Conservation (phyloP, 2,329 filamentous ascomycete species). For the Aspergillus ruber region DNA sequence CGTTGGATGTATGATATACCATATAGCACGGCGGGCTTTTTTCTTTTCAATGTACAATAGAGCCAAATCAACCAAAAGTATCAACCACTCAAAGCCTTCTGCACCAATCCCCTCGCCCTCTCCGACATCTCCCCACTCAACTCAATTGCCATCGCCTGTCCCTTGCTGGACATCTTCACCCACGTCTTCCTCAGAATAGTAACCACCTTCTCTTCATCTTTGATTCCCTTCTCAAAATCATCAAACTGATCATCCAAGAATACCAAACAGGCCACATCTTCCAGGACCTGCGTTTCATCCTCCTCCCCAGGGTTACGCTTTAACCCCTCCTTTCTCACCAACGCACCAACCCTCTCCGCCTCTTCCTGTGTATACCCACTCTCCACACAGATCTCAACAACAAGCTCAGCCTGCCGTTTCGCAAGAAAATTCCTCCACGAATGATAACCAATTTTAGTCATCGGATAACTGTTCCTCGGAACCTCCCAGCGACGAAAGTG, state of each 20-base stretch:
- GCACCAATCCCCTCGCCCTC: constrained; percentile 54
- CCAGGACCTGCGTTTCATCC: constrained; percentile 60
- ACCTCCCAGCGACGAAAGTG: constrained; percentile 84
- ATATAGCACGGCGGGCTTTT: neutral
- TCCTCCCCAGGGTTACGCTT: constrained; percentile 38
- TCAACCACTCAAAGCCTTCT: constrained; percentile 51
- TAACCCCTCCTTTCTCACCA: constrained; percentile 74
- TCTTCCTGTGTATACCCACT: constrained; percentile 49
- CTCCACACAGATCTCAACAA: constrained; percentile 47
- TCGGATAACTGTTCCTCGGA: constrained; percentile 65
- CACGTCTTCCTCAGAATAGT: constrained; percentile 66
- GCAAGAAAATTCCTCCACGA: constrained; percentile 70
- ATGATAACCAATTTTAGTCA: constrained; percentile 69
- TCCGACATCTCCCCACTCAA: constrained; percentile 54
- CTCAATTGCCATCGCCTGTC: constrained; percentile 57
- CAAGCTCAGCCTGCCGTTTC: constrained; percentile 63
- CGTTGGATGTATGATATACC: constrained; percentile 3
- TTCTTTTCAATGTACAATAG: neutral
- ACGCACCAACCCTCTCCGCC: constrained; percentile 56
- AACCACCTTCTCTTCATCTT: constrained; percentile 72
- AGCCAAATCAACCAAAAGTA: neutral
- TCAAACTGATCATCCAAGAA: constrained; percentile 86
- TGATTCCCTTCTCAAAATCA: constrained; percentile 60
- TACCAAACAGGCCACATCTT: constrained; percentile 81
- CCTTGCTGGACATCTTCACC: constrained; percentile 64